These are phyloP conservation scores for Phytopythium chamaehyphon DNA, from an alignment of 352 stramenopile genomes.

Conservation along the genomic window DNA sequence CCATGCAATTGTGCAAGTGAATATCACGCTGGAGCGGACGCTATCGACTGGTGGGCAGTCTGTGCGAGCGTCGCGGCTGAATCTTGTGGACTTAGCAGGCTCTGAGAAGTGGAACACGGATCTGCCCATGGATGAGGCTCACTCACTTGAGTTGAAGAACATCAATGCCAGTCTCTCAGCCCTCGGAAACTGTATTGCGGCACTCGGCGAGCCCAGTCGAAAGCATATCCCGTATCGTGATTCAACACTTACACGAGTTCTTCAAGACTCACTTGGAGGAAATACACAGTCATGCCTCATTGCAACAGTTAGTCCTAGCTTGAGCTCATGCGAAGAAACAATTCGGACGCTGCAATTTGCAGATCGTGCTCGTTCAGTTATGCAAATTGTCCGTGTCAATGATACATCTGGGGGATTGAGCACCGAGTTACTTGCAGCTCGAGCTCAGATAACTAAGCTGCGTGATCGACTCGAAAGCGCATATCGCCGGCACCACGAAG, in stretches of 20 bases:
- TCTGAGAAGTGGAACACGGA: slow-evolving; percentile 86
- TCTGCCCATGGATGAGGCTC: slow-evolving; percentile 61
- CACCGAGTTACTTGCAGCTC: slow-evolving; percentile 53
- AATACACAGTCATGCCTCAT: slow-evolving; percentile 74
- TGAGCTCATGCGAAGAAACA: slow-evolving; percentile 52
- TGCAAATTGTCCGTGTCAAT: slow-evolving; percentile 73
- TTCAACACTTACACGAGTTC: slow-evolving; percentile 83
- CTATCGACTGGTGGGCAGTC: not conserved
- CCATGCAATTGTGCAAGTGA: slow-evolving; percentile 90
- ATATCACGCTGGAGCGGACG: slow-evolving; percentile 43
- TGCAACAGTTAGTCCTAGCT: slow-evolving; percentile 51
- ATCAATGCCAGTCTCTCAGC: slow-evolving; percentile 91
- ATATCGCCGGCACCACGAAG: slow-evolving; percentile 40
- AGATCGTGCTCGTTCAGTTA: slow-evolving; percentile 62
- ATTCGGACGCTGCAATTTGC: slow-evolving; percentile 78
- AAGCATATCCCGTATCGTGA: slow-evolving; percentile 91
- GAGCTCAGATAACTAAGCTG: slow-evolving; percentile 55
- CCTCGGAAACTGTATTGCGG: slow-evolving; percentile 90
- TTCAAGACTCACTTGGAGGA: slow-evolving; percentile 80
- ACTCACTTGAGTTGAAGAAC: slow-evolving; percentile 79
- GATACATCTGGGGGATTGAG: slow-evolving; percentile 19
- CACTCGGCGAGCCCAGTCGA: slow-evolving; percentile 63
- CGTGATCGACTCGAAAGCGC: slow-evolving; percentile 44
- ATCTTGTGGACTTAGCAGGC: slow-evolving; percentile 76
- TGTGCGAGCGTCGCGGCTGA: slow-evolving; percentile 43